Base-by-base conservation (phyloP, 2,329 filamentous ascomycete species). In the Colletotrichum godetiae region DNA sequence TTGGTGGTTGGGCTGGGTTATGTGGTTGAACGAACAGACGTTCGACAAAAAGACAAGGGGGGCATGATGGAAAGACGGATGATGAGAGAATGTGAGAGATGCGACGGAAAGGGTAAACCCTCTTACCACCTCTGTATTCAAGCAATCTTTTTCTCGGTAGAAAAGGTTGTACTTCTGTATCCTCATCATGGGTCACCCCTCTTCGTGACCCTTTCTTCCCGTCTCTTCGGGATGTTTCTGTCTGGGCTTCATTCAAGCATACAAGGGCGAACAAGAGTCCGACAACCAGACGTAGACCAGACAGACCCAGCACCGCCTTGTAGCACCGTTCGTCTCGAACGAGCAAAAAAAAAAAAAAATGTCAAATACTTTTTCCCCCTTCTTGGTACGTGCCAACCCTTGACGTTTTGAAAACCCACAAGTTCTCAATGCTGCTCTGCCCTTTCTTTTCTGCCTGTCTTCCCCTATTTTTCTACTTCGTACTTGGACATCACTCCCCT, bases 311-410 rank as follows among this genome's bases (percentile, higher is more conserved):
- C 13, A 42, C 22, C 12, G 35, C 42, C 22, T 61, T 56, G 29
- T 31, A 68, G 65, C 65, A 49, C 58, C 69, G 69, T 72, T 72
- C 68, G 68, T 72, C 68, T 72, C 52, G 68, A 72, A 60, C 46
- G 62, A 71, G 8, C 31, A 2, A 27, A 27, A 27, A 27, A 27
- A 27, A 2, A 27, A 27, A 49, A 6, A 49, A 10, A 62, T 68
- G 57, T 68, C 52, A 68, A 68, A 68, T 62, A 52, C 42, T 62
- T 72, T 33, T 58, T 37, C 6, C 19, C 7, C 42, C 8, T n/a
- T 35, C 42, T 49, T 49, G 37, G 37, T 42, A 42, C 37, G 37
- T 42, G 37, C 37, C 37, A 42, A 15, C 42, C 42, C 42, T 49
- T 49, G 37, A 58, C 58, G 68, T 68, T 72, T 72, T 68, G 49